These are phyloP conservation scores for Claviceps sp. DNA, from an alignment of 2,329 filamentous ascomycete genomes.

Conservation along the genomic window DNA sequence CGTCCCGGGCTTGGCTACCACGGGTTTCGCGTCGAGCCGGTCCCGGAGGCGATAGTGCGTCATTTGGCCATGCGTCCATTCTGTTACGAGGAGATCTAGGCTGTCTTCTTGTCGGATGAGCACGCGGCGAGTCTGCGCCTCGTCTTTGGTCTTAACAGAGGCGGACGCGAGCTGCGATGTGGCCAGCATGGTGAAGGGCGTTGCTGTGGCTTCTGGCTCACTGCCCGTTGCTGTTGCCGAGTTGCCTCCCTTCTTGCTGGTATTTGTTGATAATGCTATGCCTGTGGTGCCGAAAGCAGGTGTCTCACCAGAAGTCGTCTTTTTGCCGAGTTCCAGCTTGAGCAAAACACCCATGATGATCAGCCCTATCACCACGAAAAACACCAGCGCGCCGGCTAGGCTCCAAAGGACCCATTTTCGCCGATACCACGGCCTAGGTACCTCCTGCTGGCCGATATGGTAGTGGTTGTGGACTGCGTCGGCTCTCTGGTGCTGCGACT, in stretches of 20 bases:
- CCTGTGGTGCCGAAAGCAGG: neutral
- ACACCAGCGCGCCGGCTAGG: neutral
- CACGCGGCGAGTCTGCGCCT: conserved; percentile 5
- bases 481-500: neutral
- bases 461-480: conserved; percentile 10
- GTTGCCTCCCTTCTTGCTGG: neutral
- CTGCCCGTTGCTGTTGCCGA: neutral
- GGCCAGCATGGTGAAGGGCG: conserved; percentile 6
- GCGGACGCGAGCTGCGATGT: conserved; percentile 9
- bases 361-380: conserved; percentile 3
- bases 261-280: neutral
- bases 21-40: conserved; percentile 1
- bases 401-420: conserved; percentile 7
- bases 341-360: conserved; percentile 10
- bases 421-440: conserved; percentile 8
- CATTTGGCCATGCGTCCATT: conserved; percentile 5
- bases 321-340: conserved; percentile 4
- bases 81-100: conserved; percentile 8
- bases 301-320: neutral
- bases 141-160: conserved; percentile 2
- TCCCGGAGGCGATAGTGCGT: conserved; percentile 6
- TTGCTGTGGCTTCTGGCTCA: neutral
- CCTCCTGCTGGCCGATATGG: conserved; percentile 2
- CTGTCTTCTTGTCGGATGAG: conserved; percentile 13
- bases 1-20: conserved; percentile 9